Evolutionary conservation across 805 yeast genomes (phyloP).

Genomic region (Zygoascus biomembranicola): DNA sequence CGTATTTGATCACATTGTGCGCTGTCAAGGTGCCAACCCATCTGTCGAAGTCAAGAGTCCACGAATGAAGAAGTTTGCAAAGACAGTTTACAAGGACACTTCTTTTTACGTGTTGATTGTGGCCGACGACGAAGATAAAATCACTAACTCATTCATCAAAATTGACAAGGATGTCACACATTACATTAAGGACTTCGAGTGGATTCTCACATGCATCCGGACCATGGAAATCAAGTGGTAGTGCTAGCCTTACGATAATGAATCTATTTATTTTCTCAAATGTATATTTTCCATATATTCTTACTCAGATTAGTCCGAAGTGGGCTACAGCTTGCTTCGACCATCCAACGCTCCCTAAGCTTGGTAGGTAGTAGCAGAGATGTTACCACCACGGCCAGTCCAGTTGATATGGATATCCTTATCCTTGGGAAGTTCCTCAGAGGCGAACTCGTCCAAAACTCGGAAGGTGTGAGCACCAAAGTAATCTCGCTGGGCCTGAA

Average conservation of each 20-base stretch:
- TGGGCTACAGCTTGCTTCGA: not conserved
- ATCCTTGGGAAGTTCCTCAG: constrained; percentile 67
- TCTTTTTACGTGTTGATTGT: not conserved
- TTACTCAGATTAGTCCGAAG: not conserved
- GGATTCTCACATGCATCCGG: not conserved
- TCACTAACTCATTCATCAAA: not conserved
- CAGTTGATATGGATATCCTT: constrained; percentile 93
- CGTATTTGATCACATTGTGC: constrained; percentile 47
- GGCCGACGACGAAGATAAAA: not conserved
- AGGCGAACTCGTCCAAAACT: constrained; percentile 81
- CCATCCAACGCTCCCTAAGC: constrained; percentile 43
- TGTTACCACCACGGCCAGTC: constrained; percentile 99
- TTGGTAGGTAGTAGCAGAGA: constrained; percentile 88
- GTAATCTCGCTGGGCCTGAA: constrained; percentile 99
- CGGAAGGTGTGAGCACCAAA: constrained; percentile 99
- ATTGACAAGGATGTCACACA: not conserved
- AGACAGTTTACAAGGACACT: not conserved
- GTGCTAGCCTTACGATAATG: not conserved
- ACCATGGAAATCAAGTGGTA: not conserved
- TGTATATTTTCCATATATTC: not conserved
- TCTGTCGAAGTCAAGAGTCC: constrained; percentile 8
- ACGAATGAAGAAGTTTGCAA: not conserved
- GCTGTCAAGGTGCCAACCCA: constrained; percentile 48
- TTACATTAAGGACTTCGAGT: not conserved
- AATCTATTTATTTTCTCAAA: not conserved